A percentile compares a stretch with the other conserved stretches of the same genome.
Evolutionary conservation across 2,329 filamentous ascomycete species (phyloP).

Genomic region (Talaromyces sp.): DNA sequence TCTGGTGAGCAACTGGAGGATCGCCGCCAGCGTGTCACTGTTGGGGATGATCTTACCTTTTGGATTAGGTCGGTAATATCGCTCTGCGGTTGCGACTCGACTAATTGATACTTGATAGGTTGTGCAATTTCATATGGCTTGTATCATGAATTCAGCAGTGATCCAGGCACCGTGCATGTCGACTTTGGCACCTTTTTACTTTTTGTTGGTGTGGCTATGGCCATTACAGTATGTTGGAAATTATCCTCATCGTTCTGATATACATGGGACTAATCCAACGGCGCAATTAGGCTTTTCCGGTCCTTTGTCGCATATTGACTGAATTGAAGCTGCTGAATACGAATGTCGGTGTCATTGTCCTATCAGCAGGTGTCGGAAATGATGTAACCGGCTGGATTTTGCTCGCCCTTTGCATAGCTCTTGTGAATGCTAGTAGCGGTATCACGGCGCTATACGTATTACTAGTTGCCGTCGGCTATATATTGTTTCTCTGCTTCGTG

Average conservation of each 20-base stretch:
- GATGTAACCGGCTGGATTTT: constrained; percentile 90
- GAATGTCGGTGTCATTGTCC: constrained; percentile 78
- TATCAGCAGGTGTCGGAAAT: constrained; percentile 89
- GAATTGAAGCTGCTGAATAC: constrained; percentile 83
- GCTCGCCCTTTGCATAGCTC: constrained; percentile 84
- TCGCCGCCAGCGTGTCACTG: constrained; percentile 72
- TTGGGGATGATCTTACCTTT: constrained; percentile 81
- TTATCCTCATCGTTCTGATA: background rate
- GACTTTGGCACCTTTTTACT: constrained; percentile 62
- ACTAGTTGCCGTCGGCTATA: constrained; percentile 69
- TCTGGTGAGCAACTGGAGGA: constrained; percentile 73
- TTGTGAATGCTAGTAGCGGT: constrained; percentile 83
- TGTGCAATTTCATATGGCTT: constrained; percentile 77
- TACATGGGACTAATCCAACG: constrained; percentile 12
- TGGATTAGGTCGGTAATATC: constrained; percentile 49
- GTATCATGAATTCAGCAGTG: constrained; percentile 67
- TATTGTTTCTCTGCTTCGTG: constrained; percentile 68
- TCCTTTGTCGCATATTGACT: constrained; percentile 88
- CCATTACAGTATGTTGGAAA: constrained; percentile 66
- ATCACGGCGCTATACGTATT: constrained; percentile 82
- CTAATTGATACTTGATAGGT: constrained; percentile 41
- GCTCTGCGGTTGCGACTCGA: background rate
- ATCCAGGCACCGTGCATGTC: constrained; percentile 55
- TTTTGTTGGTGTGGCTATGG: constrained; percentile 89
- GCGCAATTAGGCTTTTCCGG: constrained; percentile 64